Conservation (phyloP, 2,329 filamentous ascomycete genomes). For the Aspergillus fijiensis region DNA sequence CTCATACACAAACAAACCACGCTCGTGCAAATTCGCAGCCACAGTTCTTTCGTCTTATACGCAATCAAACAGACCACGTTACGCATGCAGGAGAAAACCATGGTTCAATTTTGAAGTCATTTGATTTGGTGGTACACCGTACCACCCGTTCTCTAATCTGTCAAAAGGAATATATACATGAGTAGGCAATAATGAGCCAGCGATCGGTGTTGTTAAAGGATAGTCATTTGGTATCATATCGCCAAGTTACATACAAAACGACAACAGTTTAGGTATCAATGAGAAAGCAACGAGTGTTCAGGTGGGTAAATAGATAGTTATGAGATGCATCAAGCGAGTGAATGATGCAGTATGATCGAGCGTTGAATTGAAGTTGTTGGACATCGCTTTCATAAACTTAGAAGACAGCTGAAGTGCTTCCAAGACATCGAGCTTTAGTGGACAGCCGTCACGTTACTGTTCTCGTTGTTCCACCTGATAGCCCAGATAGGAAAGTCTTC, state of each 20-base stretch:
- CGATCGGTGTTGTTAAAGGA: neutral
- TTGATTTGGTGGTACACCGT: neutral
- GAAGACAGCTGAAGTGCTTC: neutral
- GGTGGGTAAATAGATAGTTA: neutral
- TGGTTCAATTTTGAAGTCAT: neutral
- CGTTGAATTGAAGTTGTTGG: neutral
- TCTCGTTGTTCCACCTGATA: slow-evolving; percentile 45
- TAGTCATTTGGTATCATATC: neutral
- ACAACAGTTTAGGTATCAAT: neutral
- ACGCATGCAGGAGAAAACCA: neutral
- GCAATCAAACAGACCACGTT: neutral
- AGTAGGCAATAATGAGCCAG: neutral
- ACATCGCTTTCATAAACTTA: neutral
- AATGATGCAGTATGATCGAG: neutral
- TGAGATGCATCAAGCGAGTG: neutral
- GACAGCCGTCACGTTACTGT: slow-evolving; percentile 34
- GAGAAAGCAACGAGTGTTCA: neutral
- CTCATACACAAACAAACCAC: neutral
- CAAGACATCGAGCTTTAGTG: slow-evolving; percentile 27
- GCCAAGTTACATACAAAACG: neutral
- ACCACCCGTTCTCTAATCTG: neutral
- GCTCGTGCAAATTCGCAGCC: neutral
- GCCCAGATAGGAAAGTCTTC: slow-evolving; percentile 48
- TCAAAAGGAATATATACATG: neutral
- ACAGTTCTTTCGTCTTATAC: neutral